These are phyloP conservation scores for Rubia peregrina DNA, from an alignment of 305 asterid genomes.

Conservation along the genomic window DNA sequence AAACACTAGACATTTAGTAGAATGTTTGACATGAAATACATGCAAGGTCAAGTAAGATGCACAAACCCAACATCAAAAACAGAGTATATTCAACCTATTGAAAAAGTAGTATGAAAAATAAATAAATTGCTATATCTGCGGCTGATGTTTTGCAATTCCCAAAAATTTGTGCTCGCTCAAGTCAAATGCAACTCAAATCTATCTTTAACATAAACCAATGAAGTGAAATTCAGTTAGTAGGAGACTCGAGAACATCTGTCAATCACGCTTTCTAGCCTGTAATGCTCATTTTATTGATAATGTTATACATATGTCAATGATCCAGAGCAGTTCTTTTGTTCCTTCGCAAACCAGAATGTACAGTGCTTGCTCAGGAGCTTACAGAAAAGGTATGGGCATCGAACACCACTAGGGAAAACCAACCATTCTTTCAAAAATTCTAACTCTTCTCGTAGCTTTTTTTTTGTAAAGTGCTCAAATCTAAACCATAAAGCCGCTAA, in stretches of 20 bases:
- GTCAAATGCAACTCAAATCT: not conserved
- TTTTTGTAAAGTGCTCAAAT: not conserved
- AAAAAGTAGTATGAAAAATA: not conserved
- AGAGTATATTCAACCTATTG: not conserved
- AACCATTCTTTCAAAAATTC: not conserved
- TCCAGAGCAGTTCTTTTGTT: not conserved
- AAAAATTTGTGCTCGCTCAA: not conserved
- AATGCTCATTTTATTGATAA: not conserved
- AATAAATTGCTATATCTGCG: not conserved
- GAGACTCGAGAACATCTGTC: not conserved
- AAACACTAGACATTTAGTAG: not conserved
- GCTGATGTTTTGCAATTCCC: not conserved
- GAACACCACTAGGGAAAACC: not conserved
- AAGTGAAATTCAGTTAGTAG: not conserved
- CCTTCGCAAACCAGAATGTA: not conserved
- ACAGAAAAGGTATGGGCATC: not conserved
- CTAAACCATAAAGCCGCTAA: not conserved
- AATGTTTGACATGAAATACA: not conserved
- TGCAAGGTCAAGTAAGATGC: not conserved
- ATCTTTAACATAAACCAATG: not conserved
- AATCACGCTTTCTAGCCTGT: not conserved
- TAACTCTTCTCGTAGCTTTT: not conserved
- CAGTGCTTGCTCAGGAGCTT: not conserved
- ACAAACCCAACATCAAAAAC: not conserved
- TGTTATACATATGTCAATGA: not conserved